These are phyloP conservation scores for Boletus patriciae DNA, from an alignment of 768 basidiomycete genomes.

Conservation along the genomic window DNA sequence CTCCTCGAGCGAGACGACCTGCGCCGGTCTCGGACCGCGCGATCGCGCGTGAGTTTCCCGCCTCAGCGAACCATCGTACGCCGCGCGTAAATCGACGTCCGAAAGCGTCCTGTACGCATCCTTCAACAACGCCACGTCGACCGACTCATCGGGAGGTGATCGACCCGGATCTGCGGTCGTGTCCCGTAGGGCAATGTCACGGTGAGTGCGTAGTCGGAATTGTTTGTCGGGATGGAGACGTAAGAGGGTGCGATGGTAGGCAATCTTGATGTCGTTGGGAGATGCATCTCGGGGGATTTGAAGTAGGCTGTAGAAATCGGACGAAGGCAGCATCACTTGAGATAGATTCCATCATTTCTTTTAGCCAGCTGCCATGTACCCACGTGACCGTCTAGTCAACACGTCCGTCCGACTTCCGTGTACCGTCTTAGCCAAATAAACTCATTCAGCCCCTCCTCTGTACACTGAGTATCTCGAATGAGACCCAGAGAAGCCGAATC, in stretches of 20 bases:
- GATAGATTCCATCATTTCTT: too few species aligned
- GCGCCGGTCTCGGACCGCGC: conserved; percentile 65
- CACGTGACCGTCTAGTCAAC: too few species aligned
- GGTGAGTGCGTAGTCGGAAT: conserved; percentile 19
- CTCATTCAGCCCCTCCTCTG: too few species aligned
- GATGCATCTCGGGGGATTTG: conserved; percentile 50
- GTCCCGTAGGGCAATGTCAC: background rate
- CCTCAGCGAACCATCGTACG: conserved; percentile 45
- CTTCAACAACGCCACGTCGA: conserved; percentile 59
- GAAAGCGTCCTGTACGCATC: conserved; percentile 68
- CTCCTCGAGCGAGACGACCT: conserved; percentile 76
- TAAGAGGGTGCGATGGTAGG: conserved; percentile 68
- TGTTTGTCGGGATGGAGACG: conserved; percentile 65
- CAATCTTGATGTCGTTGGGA: conserved; percentile 58
- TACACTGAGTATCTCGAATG: too few species aligned
- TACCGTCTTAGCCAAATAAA: too few species aligned
- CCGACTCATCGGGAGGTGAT: conserved; percentile 4
- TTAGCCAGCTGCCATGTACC: too few species aligned
- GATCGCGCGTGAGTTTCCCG: conserved; percentile 5
- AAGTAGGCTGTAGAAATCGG: conserved; percentile 64
- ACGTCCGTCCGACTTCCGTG: too few species aligned
- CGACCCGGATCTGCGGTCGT: conserved; percentile 22
- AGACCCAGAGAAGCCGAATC: too few species aligned
- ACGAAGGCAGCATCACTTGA: background rate
- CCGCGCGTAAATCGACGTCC: conserved; percentile 44